Evolutionary conservation across 257 asterid species (phyloP), one percentile per base, ranked within the genome.

Genomic region (Solanum sitiens): DNA sequence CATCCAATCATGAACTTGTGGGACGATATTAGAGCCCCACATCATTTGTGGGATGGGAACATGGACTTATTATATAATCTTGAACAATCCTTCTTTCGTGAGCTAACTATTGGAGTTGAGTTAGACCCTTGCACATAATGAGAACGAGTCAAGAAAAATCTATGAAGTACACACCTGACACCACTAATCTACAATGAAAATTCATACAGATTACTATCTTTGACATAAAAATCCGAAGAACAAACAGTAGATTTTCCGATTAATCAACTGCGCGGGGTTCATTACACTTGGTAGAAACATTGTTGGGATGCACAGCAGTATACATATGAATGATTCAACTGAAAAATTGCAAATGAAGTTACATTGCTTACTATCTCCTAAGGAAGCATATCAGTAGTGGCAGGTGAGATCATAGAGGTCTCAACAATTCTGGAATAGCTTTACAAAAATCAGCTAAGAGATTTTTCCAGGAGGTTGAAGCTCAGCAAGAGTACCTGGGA

Each of bases 381-480:
- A 45, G 42, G 68, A 80, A 47, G 27, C 85, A 45, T 79, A 45
- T 25, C 25, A 80, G 44, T 27, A 80, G 13, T 80, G 44, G 85
- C 45, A 80, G 70, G 70, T 47, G 85, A 80, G 70, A 18, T 50
- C 40, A 45, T 18, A 79, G 65, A 79, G 67, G 70, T 53, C 85
- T 80, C 68, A 30, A 30, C 30, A 80, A 80, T 32, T 50, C 27
- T 50, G 85, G 68, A 80, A 80, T 30, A 80, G 70, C 85, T 80
- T 45, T 80, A 80, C 85, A 30, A 80, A 80, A 80, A 80, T 80
- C 85, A 80, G 85, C 85, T 50, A 80, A 80, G 45, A 80, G 85
- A 80, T 80, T 80, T 50, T 82, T 82, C 45, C 45, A 82, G 45
- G 44, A 82, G 70, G 85, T 20, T 1, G 45, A 82, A 82, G 30